Conservation (phyloP, 192 early-diverging fungal species). For the Umbelopsis sp. region DNA sequence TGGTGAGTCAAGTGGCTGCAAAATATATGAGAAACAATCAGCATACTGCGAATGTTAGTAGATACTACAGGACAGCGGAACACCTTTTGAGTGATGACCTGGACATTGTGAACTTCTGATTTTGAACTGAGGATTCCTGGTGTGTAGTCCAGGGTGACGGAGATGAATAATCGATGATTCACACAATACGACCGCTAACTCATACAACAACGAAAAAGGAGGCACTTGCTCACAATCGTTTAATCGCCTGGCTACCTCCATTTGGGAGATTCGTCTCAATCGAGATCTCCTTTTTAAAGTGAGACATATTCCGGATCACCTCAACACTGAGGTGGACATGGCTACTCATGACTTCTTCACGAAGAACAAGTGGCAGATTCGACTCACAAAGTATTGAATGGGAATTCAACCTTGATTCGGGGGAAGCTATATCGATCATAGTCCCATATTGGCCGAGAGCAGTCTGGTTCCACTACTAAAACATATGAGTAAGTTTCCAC, state of each 20-base stretch:
- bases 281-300: not conserved
- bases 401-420: not conserved
- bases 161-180: too few species aligned
- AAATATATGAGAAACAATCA: too few species aligned
- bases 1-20: too few species aligned
- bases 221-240: slow-evolving; percentile 23
- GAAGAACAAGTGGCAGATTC: not conserved
- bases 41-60: too few species aligned
- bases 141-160: too few species aligned
- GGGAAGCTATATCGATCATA: not conserved
- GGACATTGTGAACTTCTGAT: too few species aligned
- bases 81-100: too few species aligned
- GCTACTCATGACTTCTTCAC: not conserved
- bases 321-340: not conserved
- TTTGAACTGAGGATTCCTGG: too few species aligned
- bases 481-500: not conserved
- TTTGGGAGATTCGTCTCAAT: slow-evolving; percentile 8
- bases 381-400: not conserved
- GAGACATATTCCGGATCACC: not conserved
- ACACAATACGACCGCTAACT: too few species aligned
- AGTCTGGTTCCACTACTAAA: not conserved
- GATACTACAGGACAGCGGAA: too few species aligned
- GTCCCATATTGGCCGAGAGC: not conserved
- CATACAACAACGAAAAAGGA: not conserved
- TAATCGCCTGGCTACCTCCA: slow-evolving; percentile 20